Evolutionary conservation across 2,329 filamentous ascomycete genomes (phyloP).

Genomic region (Pochonia chlamydosporia): DNA sequence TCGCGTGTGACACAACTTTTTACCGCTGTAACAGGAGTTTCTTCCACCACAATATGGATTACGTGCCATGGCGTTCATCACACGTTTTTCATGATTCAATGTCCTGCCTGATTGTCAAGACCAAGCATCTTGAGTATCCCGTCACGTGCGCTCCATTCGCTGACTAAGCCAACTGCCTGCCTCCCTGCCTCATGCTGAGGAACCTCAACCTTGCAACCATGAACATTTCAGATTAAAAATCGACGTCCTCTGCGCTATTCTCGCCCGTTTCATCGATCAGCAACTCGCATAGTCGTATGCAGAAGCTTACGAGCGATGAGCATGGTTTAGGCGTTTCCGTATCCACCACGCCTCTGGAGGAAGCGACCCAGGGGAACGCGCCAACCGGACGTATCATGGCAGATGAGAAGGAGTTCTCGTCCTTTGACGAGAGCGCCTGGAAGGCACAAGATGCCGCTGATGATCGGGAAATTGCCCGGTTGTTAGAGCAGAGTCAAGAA

Average conservation of each 20-base stretch:
- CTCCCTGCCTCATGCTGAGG: no score
- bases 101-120: no score
- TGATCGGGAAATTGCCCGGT: conserved; percentile 38
- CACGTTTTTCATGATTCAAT: no score
- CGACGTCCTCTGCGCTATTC: not conserved
- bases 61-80: no score
- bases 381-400: conserved; percentile 20
- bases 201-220: not conserved
- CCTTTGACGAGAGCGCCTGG: conserved; percentile 29
- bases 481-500: conserved; percentile 37
- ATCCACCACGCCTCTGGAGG: conserved; percentile 16
- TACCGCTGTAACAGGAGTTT: no score
- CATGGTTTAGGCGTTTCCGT: conserved; percentile 19
- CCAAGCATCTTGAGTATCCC: not conserved
- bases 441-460: conserved; percentile 43
- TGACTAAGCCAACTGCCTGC: not conserved
- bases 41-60: no score
- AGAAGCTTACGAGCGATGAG: conserved; percentile 8
- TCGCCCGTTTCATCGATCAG: not conserved
- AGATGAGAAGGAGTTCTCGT: conserved; percentile 26
- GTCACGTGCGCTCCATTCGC: not conserved
- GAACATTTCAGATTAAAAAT: not conserved
- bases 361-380: conserved; percentile 16
- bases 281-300: not conserved
- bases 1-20: no score